Evolutionary conservation across 352 stramenopile genomes (phyloP).

Genomic region (Peronospora farinosa): DNA sequence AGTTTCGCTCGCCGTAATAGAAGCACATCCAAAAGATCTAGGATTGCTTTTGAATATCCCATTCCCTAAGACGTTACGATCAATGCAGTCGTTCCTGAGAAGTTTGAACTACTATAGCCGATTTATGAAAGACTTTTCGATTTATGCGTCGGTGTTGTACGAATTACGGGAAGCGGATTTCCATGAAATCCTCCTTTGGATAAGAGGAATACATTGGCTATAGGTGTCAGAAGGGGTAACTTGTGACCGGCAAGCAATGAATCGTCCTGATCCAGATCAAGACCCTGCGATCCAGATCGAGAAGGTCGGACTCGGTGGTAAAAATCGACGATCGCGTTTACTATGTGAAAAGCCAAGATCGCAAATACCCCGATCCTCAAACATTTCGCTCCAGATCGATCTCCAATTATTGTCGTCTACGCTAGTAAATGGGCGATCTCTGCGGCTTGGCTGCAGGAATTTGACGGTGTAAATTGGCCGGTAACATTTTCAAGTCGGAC

Average conservation of each 20-base stretch:
- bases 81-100: background rate
- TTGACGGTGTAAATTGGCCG: background rate
- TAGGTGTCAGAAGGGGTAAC: no score
- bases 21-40: background rate
- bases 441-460: slow-evolving; percentile 1
- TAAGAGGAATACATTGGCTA: no score
- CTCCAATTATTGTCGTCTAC: no score
- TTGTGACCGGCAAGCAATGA: no score
- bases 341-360: no score
- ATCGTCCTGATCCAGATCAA: background rate
- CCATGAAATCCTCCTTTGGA: background rate
- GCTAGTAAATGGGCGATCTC: slow-evolving; percentile 3
- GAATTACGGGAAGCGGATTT: no score
- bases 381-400: no score
- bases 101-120: background rate
- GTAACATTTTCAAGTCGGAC: slow-evolving; percentile 1
- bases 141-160: no score
- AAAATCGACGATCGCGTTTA: no score
- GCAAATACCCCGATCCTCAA: no score
- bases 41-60: background rate
- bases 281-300: slow-evolving; percentile 1
- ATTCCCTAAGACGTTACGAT: background rate
- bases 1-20: no score
- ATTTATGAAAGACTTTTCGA: slow-evolving; percentile 6
- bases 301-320: no score